These are phyloP conservation scores for Cladochytrium tenue DNA, from an alignment of 371 early-diverging fungal genomes.

Conservation along the genomic window DNA sequence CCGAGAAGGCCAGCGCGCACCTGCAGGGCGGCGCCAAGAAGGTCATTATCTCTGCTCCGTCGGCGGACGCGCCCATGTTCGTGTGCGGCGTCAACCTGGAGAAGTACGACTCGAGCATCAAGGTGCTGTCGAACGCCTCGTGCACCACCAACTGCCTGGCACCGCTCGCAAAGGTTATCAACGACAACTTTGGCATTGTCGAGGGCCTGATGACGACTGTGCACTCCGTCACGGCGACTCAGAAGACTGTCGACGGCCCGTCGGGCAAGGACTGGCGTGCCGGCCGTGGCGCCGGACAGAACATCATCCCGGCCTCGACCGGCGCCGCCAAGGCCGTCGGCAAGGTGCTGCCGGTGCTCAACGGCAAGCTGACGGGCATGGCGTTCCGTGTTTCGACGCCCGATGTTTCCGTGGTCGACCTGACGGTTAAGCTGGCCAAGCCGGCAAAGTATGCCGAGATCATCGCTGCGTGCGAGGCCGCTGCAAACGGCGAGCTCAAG, in stretches of 20 bases:
- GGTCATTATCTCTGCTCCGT: constrained; percentile 98
- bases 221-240: constrained; percentile 98
- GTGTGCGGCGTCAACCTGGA: constrained; percentile 92
- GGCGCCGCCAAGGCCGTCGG: constrained; percentile 99
- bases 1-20: constrained; percentile 87
- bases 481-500: constrained; percentile 80
- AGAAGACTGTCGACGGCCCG: constrained; percentile 99
- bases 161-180: constrained; percentile 96
- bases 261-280: constrained; percentile 94
- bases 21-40: constrained; percentile 93
- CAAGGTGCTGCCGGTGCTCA: constrained; percentile 95
- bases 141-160: constrained; percentile 99
- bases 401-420: constrained; percentile 98
- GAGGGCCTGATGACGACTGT: constrained; percentile 97
- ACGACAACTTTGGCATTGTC: constrained; percentile 90
- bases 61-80: constrained; percentile 77
- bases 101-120: constrained; percentile 73
- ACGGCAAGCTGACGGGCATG: constrained; percentile 99
- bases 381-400: constrained; percentile 97
- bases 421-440: constrained; percentile 91
- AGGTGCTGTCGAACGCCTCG: constrained; percentile 97
- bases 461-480: constrained; percentile 78
- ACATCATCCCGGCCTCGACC: constrained; percentile 99
- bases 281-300: constrained; percentile 94
- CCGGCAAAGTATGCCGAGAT: constrained; percentile 88